These are phyloP conservation scores for Xylaria longipes DNA, from an alignment of 495 filamentous ascomycete species.

Conservation along the genomic window DNA sequence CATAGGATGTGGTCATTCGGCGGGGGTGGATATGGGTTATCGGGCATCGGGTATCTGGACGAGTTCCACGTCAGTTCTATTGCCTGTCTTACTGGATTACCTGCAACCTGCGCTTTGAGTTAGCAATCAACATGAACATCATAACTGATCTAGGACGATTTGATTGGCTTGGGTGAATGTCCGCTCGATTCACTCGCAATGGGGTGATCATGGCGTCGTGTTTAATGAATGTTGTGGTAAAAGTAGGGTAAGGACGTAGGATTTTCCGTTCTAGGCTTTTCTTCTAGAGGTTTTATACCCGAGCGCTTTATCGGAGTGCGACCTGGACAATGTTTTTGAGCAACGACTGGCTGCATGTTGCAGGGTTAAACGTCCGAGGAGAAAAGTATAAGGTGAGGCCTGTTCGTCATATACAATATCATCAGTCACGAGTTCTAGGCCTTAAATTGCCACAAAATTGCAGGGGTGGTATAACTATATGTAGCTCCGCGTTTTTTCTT, in stretches of 20 bases:
- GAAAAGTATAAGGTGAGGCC: neutral
- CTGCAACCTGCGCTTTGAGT: neutral
- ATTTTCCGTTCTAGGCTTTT: neutral
- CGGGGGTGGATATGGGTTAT: neutral
- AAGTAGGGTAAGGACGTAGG: neutral
- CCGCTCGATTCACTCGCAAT: neutral
- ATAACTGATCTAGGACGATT: neutral
- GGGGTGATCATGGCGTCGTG: too few species aligned
- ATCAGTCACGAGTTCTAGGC: neutral
- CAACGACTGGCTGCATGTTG: neutral
- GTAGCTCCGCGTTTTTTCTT: too few species aligned
- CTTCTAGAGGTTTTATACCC: neutral
- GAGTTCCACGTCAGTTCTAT: neutral
- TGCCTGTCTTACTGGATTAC: neutral
- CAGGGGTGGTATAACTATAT: too few species aligned
- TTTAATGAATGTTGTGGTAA: neutral
- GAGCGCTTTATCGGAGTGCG: neutral
- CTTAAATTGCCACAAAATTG: too few species aligned
- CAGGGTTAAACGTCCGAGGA: neutral
- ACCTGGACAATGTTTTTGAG: neutral
- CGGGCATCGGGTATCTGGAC: neutral
- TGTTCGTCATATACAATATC: neutral
- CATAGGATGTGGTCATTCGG: neutral
- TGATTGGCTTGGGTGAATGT: neutral
- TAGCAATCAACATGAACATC: neutral